A percentile compares a stretch with the other conserved stretches of the same genome.
Evolutionary conservation across 768 basidiomycete genomes (phyloP).

Genomic region (Jaapia argillacea): DNA sequence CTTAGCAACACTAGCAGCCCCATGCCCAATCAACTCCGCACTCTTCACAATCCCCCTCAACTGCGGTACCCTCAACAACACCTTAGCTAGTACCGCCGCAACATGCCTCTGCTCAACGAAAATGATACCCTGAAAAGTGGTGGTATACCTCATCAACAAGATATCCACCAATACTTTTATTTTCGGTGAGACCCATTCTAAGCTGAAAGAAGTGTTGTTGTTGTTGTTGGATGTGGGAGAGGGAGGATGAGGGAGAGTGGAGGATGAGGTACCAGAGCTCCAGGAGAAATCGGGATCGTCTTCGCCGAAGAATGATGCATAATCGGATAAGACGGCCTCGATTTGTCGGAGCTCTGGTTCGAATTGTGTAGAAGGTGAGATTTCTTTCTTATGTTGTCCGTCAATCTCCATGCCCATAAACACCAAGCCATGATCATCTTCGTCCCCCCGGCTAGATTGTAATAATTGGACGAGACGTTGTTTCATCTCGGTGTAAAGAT

Average conservation of each 20-base stretch:
- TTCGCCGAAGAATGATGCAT: slow-evolving; percentile 26
- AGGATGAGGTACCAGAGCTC: too few relatives aligned
- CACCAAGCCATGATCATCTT: slow-evolving; percentile 6
- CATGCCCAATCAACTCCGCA: slow-evolving; percentile 62
- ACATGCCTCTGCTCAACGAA: slow-evolving; percentile 84
- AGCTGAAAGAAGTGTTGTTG: slow-evolving; percentile 31
- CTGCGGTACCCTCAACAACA: slow-evolving; percentile 52
- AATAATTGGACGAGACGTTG: slow-evolving; percentile 34
- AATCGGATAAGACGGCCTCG: slow-evolving; percentile 33
- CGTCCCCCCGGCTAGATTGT: slow-evolving; percentile 13
- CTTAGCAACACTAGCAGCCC: slow-evolving; percentile 19
- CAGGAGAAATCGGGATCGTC: neutral
- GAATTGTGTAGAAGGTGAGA: neutral
- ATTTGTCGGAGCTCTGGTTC: neutral
- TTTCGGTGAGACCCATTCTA: slow-evolving; percentile 72
- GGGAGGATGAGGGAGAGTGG: too few relatives aligned
- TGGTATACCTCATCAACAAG: slow-evolving; percentile 41
- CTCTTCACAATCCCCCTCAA: slow-evolving; percentile 48
- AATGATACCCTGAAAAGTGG: slow-evolving; percentile 69
- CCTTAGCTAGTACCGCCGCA: slow-evolving; percentile 55
- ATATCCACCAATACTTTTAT: slow-evolving; percentile 51
- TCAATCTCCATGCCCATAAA: slow-evolving; percentile 18
- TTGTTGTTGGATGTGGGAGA: too few relatives aligned
- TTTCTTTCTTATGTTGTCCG: slow-evolving; percentile 11
- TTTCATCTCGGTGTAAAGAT: slow-evolving; percentile 51